A percentile compares a stretch with the other conserved stretches of the same genome.
Conservation (phyloP, 2,329 filamentous ascomycete genomes). For the Fusarium proliferatum region DNA sequence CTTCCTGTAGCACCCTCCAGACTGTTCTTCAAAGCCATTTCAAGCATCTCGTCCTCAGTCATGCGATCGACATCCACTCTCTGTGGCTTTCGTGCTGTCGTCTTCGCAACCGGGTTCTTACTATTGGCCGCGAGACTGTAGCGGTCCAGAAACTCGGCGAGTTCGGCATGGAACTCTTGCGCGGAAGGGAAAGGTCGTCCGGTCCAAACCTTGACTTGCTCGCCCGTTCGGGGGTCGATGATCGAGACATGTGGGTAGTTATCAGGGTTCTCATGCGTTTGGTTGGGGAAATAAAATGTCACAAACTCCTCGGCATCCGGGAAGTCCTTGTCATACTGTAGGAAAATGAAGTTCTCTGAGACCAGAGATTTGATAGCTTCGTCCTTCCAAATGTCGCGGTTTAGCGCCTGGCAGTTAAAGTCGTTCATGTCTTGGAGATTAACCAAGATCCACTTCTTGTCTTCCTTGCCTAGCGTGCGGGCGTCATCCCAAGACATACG, state of each 20-base stretch:
- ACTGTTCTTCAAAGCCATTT: constrained; percentile 92
- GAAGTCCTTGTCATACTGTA: constrained; percentile 93
- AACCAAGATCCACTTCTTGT: constrained; percentile 93
- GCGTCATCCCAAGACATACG: constrained; percentile 84
- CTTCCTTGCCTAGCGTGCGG: constrained; percentile 84
- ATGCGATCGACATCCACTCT: constrained; percentile 83
- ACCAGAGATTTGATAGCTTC: constrained; percentile 80
- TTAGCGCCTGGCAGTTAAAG: constrained; percentile 94
- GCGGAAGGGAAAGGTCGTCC: constrained; percentile 81
- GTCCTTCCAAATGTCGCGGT: constrained; percentile 97
- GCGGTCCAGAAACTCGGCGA: constrained; percentile 96
- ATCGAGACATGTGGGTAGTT: constrained; percentile 97
- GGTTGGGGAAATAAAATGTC: constrained; percentile 84
- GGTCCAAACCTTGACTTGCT: constrained; percentile 97
- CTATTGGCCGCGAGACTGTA: constrained; percentile 90
- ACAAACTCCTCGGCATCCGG: constrained; percentile 82
- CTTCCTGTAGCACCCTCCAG: constrained; percentile 64
- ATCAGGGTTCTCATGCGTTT: constrained; percentile 80
- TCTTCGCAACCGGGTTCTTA: constrained; percentile 89
- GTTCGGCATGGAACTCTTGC: constrained; percentile 86
- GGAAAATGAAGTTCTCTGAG: constrained; percentile 91
- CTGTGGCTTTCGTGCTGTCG: constrained; percentile 70
- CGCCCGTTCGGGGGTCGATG: constrained; percentile 92
- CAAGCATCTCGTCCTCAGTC: constrained; percentile 97
- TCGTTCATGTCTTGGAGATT: constrained; percentile 94